These are phyloP conservation scores for Blastosporella zonata DNA, from an alignment of 1,284 basidiomycete genomes.

Conservation along the genomic window DNA sequence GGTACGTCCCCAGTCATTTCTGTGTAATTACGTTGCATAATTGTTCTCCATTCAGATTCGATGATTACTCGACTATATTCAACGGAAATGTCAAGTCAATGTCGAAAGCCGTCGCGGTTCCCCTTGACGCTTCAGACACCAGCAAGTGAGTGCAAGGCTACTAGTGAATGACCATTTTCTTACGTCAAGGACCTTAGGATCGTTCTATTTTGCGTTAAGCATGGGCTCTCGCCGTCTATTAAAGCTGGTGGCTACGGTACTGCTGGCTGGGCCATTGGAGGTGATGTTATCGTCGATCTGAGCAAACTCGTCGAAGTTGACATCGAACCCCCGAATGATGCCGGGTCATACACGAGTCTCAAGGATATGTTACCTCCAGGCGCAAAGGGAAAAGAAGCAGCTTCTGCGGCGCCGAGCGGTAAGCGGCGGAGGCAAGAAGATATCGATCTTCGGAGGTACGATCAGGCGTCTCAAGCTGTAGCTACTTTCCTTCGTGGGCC, in stretches of 20 bases:
- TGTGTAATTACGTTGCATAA: conserved; percentile 1
- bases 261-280: conserved; percentile 74
- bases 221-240: conserved; percentile 74
- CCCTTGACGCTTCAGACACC: conserved; percentile 71
- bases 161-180: conserved; percentile 8
- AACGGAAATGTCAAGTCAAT: conserved; percentile 70
- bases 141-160: conserved; percentile 52
- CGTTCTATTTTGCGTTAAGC: conserved; percentile 65
- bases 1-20: conserved; percentile 30
- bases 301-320: conserved; percentile 62
- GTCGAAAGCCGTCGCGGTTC: conserved; percentile 62
- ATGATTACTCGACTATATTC: conserved; percentile 63
- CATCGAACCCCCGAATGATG: conserved; percentile 56
- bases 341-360: conserved; percentile 56
- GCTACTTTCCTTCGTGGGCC: conserved; percentile 53
- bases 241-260: conserved; percentile 89
- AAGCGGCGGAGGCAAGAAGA: conserved; percentile 61
- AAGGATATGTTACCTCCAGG: conserved; percentile 46
- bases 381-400: conserved; percentile 53
- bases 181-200: conserved; percentile 39
- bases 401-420: conserved; percentile 25
- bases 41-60: conserved; percentile 50
- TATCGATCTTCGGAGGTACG: conserved; percentile 47
- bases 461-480: conserved; percentile 50
- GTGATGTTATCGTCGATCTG: conserved; percentile 80